Percentiles rank a stretch among this genome's conserved stretches.
phyloP scores from a whole-genome alignment of 2,329 filamentous ascomycete species.

The Calycina herbarum region DNA sequence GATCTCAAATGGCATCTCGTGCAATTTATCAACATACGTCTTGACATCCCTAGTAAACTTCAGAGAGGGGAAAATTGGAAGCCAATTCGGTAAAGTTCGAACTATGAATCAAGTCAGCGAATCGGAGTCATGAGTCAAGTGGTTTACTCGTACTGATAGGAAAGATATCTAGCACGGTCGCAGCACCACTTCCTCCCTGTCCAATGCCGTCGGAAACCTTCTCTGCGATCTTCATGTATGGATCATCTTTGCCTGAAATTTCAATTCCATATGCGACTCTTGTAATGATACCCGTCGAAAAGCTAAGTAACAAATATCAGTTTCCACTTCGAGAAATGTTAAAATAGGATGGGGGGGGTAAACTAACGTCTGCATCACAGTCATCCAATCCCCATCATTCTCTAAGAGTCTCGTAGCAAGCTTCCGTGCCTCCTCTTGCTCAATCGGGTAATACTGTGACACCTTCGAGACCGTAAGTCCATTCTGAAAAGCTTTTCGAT shows the following conservation, averaged over 20 bases:
- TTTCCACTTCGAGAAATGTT: background rate
- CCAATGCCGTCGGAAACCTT: slow-evolving; percentile 22
- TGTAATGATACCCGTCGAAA: slow-evolving; percentile 43
- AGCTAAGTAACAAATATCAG: slow-evolving; percentile 29
- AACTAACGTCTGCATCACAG: slow-evolving; percentile 26
- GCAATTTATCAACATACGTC: slow-evolving; percentile 40
- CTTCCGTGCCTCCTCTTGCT: slow-evolving; percentile 36
- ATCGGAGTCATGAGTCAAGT: slow-evolving; percentile 23
- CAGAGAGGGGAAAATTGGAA: slow-evolving; percentile 29
- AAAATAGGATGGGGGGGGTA: no score
- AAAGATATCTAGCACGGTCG: slow-evolving; percentile 47
- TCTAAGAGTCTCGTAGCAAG: slow-evolving; percentile 37
- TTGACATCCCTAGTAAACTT: slow-evolving; percentile 27
- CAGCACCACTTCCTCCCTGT: slow-evolving; percentile 26
- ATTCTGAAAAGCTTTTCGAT: slow-evolving; percentile 45
- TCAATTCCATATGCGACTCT: slow-evolving; percentile 45
- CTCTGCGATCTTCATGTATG: slow-evolving; percentile 41
- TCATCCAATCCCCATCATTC: slow-evolving; percentile 40
- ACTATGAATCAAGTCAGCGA: slow-evolving; percentile 1
- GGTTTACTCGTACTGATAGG: slow-evolving; percentile 40
- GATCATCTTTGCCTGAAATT: slow-evolving; percentile 39
- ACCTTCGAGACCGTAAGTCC: slow-evolving; percentile 43
- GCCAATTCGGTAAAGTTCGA: slow-evolving; percentile 36
- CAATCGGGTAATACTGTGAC: slow-evolving; percentile 27
- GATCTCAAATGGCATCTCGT: slow-evolving; percentile 43